Evolutionary conservation across 2,329 filamentous ascomycete genomes (phyloP).

Genomic region (Phyllosticta citriasiana): DNA sequence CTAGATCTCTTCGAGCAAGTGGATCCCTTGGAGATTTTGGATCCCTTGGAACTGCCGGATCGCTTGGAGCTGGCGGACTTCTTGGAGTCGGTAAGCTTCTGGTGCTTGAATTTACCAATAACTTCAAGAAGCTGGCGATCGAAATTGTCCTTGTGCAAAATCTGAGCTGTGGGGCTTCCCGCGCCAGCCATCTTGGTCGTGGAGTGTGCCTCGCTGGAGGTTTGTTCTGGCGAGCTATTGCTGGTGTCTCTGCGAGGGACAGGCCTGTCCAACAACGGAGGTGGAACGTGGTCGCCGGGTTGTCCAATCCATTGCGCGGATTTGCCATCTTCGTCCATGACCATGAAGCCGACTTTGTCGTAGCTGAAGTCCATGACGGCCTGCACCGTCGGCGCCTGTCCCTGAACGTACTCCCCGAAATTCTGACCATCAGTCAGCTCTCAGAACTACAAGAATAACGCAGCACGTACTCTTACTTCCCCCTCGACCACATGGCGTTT

Average conservation of each 20-base stretch:
- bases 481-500: no score
- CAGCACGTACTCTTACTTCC: no score
- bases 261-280: not conserved
- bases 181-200: no score
- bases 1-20: not conserved
- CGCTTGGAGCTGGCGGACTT: not conserved
- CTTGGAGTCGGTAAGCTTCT: no score
- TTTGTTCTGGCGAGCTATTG: no score
- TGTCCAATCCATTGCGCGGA: not conserved
- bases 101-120: no score
- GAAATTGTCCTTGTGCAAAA: no score
- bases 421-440: not conserved
- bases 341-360: not conserved
- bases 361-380: not conserved
- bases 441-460: no score
- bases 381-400: not conserved
- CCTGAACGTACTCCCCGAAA: not conserved
- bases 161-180: no score
- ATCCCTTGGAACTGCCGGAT: not conserved
- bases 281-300: not conserved
- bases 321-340: not conserved
- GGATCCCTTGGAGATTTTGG: not conserved
- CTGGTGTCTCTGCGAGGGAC: not conserved
- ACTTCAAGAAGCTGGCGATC: no score
- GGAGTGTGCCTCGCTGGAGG: no score